A percentile compares a stretch with the other conserved stretches of the same genome.
These are phyloP conservation scores for Cladosporium sp. DNA, from an alignment of 2,329 filamentous ascomycete genomes.

Conservation along the genomic window DNA sequence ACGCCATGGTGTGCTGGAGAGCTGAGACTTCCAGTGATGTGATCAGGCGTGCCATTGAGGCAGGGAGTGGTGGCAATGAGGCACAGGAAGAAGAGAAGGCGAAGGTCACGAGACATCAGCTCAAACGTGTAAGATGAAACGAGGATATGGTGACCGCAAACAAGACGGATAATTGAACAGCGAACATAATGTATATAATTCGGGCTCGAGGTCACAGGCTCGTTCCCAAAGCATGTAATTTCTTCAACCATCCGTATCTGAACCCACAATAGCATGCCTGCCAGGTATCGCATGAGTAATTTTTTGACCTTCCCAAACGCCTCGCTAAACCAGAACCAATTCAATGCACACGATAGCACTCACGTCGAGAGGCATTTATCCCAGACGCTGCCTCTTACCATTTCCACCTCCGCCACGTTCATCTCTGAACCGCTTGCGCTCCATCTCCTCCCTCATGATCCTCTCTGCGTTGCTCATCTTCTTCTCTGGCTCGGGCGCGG, in stretches of 20 bases:
- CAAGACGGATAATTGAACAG: not conserved
- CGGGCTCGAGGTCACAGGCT: not conserved
- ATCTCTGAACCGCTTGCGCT: slow-evolving; percentile 42
- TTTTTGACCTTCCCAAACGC: slow-evolving; percentile 2
- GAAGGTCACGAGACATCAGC: not conserved
- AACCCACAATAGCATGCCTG: slow-evolving; percentile 15
- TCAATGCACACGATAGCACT: slow-evolving; percentile 20
- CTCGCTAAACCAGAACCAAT: slow-evolving; percentile 19
- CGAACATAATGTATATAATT: slow-evolving; percentile 15
- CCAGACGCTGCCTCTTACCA: slow-evolving; percentile 31
- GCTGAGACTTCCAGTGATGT: no score
- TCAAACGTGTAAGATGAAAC: not conserved
- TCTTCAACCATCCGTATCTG: not conserved
- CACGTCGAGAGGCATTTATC: slow-evolving; percentile 23
- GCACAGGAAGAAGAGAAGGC: not conserved
- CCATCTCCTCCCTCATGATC: slow-evolving; percentile 72
- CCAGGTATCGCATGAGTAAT: slow-evolving; percentile 15
- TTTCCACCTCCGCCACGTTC: slow-evolving; percentile 30
- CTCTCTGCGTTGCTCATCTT: slow-evolving; percentile 86
- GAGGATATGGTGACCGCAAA: not conserved
- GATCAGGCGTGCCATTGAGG: no score
- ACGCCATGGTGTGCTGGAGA: not conserved
- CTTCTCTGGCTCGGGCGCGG: slow-evolving; percentile 63
- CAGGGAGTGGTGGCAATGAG: not conserved
- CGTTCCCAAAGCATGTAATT: not conserved